phyloP scores from a whole-genome alignment of 1,284 basidiomycete genomes.

The Mycena sp. region DNA sequence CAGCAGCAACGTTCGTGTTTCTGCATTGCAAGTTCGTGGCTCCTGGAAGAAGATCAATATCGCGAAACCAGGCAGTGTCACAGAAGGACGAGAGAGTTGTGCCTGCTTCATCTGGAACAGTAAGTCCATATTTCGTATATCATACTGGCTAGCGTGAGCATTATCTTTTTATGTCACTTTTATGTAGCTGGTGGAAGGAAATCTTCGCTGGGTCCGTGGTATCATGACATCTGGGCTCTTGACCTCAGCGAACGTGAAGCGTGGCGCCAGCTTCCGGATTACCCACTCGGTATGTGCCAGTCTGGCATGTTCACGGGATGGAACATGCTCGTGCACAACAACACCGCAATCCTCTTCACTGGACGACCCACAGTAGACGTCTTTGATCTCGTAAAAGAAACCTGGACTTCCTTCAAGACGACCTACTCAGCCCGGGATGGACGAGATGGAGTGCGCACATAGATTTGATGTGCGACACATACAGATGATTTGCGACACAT shows the following conservation, averaged over 20 bases:
- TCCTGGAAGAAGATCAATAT: constrained; percentile 30
- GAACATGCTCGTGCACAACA: constrained; percentile 20
- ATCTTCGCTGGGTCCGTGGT: constrained; percentile 22
- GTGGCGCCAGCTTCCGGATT: constrained; percentile 27
- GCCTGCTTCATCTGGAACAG: constrained; percentile 32
- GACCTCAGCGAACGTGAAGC: constrained; percentile 22
- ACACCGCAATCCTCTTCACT: constrained; percentile 30
- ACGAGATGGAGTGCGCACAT: no score
- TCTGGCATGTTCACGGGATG: constrained; percentile 26
- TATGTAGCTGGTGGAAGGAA: constrained; percentile 29
- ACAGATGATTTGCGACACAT: no score
- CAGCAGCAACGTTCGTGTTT: neutral
- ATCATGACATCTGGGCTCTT: constrained; percentile 31
- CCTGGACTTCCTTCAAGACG: constrained; percentile 39
- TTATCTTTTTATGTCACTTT: neutral
- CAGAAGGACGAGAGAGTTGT: constrained; percentile 7
- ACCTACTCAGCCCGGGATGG: no score
- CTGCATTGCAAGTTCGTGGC: constrained; percentile 24
- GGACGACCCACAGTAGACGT: constrained; percentile 24
- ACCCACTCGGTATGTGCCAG: constrained; percentile 4
- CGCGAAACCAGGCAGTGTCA: neutral
- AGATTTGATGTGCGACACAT: no score
- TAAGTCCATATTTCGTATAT: constrained; percentile 1
- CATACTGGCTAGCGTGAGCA: neutral
- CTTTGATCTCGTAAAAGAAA: constrained; percentile 26